Conservation (phyloP, 1,284 basidiomycete species). For the Hemileia vastatrix region DNA sequence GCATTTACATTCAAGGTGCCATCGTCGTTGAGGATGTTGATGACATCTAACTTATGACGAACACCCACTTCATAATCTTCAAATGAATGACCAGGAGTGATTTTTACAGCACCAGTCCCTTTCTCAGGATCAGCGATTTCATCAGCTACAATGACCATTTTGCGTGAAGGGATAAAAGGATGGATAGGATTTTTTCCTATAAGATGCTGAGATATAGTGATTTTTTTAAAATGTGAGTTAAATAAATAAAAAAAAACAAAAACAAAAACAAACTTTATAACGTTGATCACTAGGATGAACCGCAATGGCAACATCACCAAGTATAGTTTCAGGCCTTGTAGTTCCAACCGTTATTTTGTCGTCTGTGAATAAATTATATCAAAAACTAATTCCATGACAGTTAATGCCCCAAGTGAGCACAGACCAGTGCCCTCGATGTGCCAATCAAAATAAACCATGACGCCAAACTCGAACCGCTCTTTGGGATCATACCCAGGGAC, state of each 20-base stretch:
- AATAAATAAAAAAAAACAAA: neutral
- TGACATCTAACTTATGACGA: conserved; percentile 80
- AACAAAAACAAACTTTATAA: conserved; percentile 54
- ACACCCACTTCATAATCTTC: conserved; percentile 94
- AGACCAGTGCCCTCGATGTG: conserved; percentile 69
- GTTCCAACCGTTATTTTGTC: conserved; percentile 91
- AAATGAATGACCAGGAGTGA: conserved; percentile 97
- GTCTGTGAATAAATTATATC: too few relatives aligned
- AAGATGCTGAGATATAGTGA: conserved; percentile 54
- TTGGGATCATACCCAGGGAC: conserved; percentile 91
- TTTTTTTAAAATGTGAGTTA: neutral
- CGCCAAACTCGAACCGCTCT: conserved; percentile 95
- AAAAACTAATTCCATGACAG: too few relatives aligned
- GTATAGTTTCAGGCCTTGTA: conserved; percentile 97
- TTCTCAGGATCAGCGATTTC: conserved; percentile 81
- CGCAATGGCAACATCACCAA: conserved; percentile 94
- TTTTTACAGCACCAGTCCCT: conserved; percentile 98
- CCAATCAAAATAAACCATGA: conserved; percentile 91
- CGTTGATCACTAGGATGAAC: conserved; percentile 87
- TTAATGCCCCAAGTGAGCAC: conserved; percentile 26
- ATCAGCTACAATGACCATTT: conserved; percentile 82
- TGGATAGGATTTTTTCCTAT: conserved; percentile 87
- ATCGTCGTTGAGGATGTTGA: conserved; percentile 94
- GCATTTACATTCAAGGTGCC: conserved; percentile 91
- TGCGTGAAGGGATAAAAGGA: conserved; percentile 72